A percentile compares a stretch with the other conserved stretches of the same genome.
Evolutionary conservation across 192 early-diverging fungal genomes (phyloP).

Genomic region (Mortierella hygrophila): DNA sequence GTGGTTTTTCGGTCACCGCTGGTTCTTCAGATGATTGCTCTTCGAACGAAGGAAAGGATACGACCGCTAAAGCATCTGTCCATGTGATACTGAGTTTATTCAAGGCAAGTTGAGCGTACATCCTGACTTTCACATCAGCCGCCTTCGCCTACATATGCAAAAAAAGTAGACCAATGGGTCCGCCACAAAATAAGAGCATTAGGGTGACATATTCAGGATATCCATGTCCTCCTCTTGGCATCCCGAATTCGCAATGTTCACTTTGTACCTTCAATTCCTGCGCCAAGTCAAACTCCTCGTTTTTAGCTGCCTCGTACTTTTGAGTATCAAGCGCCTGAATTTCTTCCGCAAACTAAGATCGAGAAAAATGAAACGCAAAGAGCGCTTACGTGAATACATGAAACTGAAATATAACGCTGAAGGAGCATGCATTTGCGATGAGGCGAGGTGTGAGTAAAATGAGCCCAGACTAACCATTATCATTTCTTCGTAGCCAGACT

Average conservation of each 20-base stretch:
- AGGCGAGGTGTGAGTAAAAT: not conserved
- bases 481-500: slow-evolving; percentile 61
- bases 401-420: slow-evolving; percentile 2
- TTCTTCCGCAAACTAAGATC: slow-evolving; percentile 50
- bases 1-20: not conserved
- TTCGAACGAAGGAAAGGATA: slow-evolving; percentile 10
- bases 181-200: not conserved
- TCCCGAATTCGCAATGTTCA: not conserved
- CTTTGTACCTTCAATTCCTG: slow-evolving; percentile 73
- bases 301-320: slow-evolving; percentile 71
- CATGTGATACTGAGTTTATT: slow-evolving; percentile 18
- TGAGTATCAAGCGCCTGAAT: slow-evolving; percentile 64
- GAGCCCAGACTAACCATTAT: slow-evolving; percentile 54
- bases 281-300: slow-evolving; percentile 84
- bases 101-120: slow-evolving; percentile 17
- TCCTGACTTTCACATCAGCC: slow-evolving; percentile 19
- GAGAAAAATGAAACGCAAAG: not conserved
- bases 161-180: not conserved
- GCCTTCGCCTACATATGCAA: slow-evolving; percentile 23
- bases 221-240: not conserved
- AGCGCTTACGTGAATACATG: not conserved
- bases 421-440: not conserved
- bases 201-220: not conserved
- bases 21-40: not conserved
- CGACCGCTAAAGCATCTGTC: not conserved